Conservation (phyloP, 2,329 filamentous ascomycete genomes). For the Knoxdaviesia capensis region DNA sequence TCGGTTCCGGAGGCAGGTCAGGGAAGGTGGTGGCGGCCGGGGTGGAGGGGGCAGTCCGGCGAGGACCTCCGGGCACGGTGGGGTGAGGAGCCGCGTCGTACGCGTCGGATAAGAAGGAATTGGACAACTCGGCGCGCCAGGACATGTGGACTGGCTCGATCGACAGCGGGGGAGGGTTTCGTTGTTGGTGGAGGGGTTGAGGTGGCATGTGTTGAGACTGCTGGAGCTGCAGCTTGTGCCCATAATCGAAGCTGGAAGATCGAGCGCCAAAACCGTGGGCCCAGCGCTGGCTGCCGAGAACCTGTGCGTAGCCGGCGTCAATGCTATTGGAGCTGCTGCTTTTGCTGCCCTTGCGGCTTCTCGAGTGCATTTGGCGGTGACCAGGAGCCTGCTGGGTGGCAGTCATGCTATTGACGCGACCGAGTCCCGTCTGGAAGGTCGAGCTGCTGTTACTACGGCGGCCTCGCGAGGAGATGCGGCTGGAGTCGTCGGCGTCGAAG, state of each 20-base stretch:
- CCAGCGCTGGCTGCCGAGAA: slow-evolving; percentile 37
- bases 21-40: slow-evolving; percentile 13
- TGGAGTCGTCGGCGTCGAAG: slow-evolving; percentile 33
- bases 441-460: slow-evolving; percentile 68
- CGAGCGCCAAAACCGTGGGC: slow-evolving; percentile 27
- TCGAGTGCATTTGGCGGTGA: slow-evolving; percentile 26
- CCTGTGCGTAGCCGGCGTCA: slow-evolving; percentile 39
- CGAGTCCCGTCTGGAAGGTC: slow-evolving; percentile 40
- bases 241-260: slow-evolving; percentile 59
- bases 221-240: slow-evolving; percentile 17
- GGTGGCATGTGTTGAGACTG: slow-evolving; percentile 5
- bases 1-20: slow-evolving; percentile 13
- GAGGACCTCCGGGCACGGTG: slow-evolving; percentile 61
- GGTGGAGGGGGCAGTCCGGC: slow-evolving; percentile 22
- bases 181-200: slow-evolving; percentile 8
- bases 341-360: slow-evolving; percentile 47
- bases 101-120: slow-evolving; percentile 27
- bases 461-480: slow-evolving; percentile 34
- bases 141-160: slow-evolving; percentile 4
- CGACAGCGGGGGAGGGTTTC: slow-evolving; percentile 8
- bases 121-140: slow-evolving; percentile 29
- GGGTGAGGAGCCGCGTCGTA: slow-evolving; percentile 75
- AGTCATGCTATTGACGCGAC: slow-evolving; percentile 43
- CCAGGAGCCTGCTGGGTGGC: slow-evolving; percentile 20
- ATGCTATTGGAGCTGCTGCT: slow-evolving; percentile 52